Conservation (phyloP, 139 green algal genomes). For the Ettlia oleoabundans region DNA sequence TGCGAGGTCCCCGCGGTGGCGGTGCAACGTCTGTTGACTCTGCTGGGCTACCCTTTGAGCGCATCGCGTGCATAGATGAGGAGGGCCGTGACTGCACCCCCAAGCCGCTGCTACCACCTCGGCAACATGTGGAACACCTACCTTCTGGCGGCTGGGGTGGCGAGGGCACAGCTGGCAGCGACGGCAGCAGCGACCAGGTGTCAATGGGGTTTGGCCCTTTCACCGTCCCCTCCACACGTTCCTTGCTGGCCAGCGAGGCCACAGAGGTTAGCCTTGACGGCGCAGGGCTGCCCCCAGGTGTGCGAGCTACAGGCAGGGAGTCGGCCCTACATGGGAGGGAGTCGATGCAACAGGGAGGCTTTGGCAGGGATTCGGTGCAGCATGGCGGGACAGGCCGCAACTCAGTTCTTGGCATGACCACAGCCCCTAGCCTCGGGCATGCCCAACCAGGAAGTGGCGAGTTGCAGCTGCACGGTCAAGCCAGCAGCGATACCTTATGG, state of each 20-base stretch:
- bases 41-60: slow-evolving; percentile 18
- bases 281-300: not conserved
- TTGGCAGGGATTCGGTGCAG: not conserved
- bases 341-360: not conserved
- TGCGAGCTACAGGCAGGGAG: not conserved
- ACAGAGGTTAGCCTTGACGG: not conserved
- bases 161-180: not conserved
- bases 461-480: not conserved
- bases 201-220: no score
- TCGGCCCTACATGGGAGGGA: not conserved
- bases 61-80: slow-evolving; percentile 46
- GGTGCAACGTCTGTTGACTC: not conserved
- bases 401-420: no score
- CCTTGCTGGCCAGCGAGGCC: not conserved
- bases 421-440: no score
- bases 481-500: no score
- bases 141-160: not conserved
- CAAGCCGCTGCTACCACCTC: slow-evolving; percentile 61
- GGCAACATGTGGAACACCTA: not conserved
- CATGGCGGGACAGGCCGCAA: no score
- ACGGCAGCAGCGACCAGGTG: not conserved
- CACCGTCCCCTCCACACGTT: not conserved
- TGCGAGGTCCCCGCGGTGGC: not conserved
- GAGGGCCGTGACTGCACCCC: slow-evolving; percentile 70
- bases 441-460: not conserved